Conservation (phyloP, 2,329 filamentous ascomycete genomes). For the Diaporthe vexans region DNA sequence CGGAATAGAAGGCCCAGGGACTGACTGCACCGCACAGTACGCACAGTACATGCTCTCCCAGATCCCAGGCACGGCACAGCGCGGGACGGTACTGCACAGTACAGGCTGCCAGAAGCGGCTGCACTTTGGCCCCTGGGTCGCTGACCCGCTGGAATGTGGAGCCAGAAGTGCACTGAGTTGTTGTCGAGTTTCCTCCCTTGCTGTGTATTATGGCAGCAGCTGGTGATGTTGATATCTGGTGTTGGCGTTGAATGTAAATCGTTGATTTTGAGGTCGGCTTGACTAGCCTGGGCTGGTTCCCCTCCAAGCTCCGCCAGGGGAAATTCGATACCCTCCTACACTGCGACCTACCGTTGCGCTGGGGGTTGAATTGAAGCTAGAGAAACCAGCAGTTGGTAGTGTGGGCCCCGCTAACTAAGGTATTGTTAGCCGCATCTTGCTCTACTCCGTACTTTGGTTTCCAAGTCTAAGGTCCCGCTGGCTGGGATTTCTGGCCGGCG, state of each 20-base stretch:
- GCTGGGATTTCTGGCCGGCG: conserved; percentile 6
- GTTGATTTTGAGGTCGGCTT: no score
- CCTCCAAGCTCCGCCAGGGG: neutral
- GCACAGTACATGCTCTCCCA: neutral
- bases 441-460: neutral
- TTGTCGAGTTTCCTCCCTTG: neutral
- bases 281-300: neutral
- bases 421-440: conserved; percentile 1
- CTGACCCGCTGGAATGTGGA: conserved; percentile 21
- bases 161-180: neutral
- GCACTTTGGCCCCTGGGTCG: neutral
- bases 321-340: neutral
- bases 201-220: neutral
- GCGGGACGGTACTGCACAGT: conserved; percentile 1
- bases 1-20: conserved; percentile 7
- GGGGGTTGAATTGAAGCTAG: conserved; percentile 4
- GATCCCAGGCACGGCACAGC: conserved; percentile 10
- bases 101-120: conserved; percentile 5
- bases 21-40: neutral
- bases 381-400: neutral
- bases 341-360: conserved; percentile 12
- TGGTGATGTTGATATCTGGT: neutral
- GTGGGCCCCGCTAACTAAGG: neutral
- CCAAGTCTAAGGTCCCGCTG: conserved; percentile 16
- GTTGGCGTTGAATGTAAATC: neutral